phyloP scores from a whole-genome alignment of 1,284 basidiomycete genomes.

The Butyriboletus appendiculatus region DNA sequence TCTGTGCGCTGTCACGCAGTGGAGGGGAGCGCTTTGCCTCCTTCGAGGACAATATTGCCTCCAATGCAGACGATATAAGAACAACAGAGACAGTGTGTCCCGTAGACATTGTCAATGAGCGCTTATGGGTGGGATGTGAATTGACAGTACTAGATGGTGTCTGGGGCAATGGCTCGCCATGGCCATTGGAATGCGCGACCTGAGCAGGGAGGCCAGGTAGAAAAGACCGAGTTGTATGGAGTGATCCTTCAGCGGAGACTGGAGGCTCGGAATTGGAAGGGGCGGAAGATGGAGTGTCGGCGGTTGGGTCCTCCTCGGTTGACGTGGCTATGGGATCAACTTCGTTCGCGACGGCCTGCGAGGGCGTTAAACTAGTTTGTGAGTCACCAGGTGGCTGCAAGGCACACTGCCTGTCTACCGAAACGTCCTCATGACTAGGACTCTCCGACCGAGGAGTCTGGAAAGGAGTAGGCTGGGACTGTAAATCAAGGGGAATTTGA shows the following conservation, averaged over 20 bases:
- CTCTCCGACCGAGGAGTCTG: constrained; percentile 2
- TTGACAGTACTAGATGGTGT: constrained; percentile 18
- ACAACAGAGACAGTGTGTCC: constrained; percentile 76
- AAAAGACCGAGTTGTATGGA: constrained; percentile 5
- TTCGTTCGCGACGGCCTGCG: constrained; percentile 4
- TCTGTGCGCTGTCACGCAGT: constrained; percentile 81
- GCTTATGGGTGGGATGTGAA: constrained; percentile 40
- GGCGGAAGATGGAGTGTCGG: constrained; percentile 1
- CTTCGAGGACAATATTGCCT: constrained; percentile 84
- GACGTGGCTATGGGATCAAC: constrained; percentile 3
- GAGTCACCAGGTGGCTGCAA: constrained; percentile 1
- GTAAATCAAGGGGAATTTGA: constrained; percentile 7
- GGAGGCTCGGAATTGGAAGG: constrained; percentile 3
- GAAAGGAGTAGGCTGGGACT: constrained; percentile 3
- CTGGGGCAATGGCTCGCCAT: constrained; percentile 15
- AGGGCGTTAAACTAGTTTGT: background rate
- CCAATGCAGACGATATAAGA: constrained; percentile 84
- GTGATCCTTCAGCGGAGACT: constrained; percentile 6
- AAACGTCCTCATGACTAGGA: background rate
- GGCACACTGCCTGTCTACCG: background rate
- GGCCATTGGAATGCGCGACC: constrained; percentile 11
- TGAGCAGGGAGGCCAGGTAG: constrained; percentile 4
- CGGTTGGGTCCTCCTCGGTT: background rate
- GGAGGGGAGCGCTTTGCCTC: constrained; percentile 85
- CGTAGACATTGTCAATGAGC: constrained; percentile 71